Conservation (phyloP, 1,284 basidiomycete genomes). For the Fomitiporia mediterranea region DNA sequence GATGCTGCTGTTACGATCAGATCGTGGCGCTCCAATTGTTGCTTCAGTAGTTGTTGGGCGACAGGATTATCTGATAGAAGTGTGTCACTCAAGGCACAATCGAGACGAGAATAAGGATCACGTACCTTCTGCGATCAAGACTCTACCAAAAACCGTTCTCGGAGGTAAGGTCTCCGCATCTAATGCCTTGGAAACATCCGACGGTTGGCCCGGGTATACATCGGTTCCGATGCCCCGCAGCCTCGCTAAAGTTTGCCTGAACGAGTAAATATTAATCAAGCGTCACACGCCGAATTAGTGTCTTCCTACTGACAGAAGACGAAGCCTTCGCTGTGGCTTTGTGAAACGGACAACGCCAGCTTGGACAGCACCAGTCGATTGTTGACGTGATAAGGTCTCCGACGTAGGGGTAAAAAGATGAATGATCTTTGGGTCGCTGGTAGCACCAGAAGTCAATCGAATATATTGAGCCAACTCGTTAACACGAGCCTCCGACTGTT, state of each 20-base stretch:
- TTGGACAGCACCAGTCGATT: slow-evolving; percentile 37
- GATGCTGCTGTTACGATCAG: slow-evolving; percentile 55
- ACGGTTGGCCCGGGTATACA: slow-evolving; percentile 30
- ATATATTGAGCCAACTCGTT: slow-evolving; percentile 49
- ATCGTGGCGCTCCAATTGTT: slow-evolving; percentile 57
- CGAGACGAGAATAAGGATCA: background rate
- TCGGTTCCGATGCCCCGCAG: slow-evolving; percentile 51
- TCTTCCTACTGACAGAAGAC: slow-evolving; percentile 36
- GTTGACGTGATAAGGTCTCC: slow-evolving; percentile 44
- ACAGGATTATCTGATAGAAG: slow-evolving; percentile 54
- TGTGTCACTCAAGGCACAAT: slow-evolving; percentile 5
- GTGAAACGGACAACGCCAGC: slow-evolving; percentile 64
- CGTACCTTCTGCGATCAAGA: slow-evolving; percentile 64
- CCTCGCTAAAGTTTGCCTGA: slow-evolving; percentile 48
- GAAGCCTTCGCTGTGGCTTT: slow-evolving; percentile 57
- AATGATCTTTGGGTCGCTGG: slow-evolving; percentile 56
- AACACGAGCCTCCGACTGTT: slow-evolving; percentile 53
- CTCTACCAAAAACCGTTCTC: slow-evolving; percentile 57
- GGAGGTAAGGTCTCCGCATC: slow-evolving; percentile 43
- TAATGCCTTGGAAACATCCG: slow-evolving; percentile 37
- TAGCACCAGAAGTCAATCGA: slow-evolving; percentile 34
- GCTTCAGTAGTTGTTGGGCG: slow-evolving; percentile 58
- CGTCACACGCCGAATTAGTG: too few relatives aligned
- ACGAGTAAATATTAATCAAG: too few relatives aligned
- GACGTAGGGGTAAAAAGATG: slow-evolving; percentile 69